Conservation (phyloP, 495 filamentous ascomycete genomes). For the Usnea hakonensis region DNA sequence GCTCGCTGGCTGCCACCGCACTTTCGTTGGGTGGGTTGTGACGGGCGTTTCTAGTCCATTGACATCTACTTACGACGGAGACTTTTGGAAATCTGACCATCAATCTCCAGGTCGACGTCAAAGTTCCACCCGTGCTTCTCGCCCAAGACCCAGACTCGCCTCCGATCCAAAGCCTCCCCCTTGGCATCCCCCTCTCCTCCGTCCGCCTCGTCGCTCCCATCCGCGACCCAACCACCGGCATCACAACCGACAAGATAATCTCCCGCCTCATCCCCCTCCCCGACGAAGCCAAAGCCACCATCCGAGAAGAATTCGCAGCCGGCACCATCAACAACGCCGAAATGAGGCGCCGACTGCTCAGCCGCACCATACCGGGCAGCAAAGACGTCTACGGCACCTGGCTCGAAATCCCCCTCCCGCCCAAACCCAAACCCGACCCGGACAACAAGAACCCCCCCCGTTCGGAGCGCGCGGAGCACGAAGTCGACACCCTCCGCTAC, state of each 20-base stretch:
- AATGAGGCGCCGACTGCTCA: background rate
- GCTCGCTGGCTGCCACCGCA: background rate
- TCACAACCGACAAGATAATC: constrained; percentile 64
- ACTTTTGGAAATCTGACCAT: background rate
- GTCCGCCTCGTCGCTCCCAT: constrained; percentile 77
- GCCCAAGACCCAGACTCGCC: constrained; percentile 32
- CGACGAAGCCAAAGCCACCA: constrained; percentile 22
- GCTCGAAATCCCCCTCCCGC: constrained; percentile 56
- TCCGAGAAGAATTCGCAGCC: constrained; percentile 18
- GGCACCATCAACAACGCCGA: background rate
- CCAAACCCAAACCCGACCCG: constrained; percentile 36
- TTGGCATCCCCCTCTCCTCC: constrained; percentile 55
- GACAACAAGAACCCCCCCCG: constrained; percentile 1
- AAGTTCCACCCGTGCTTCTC: constrained; percentile 48
- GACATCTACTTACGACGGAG: background rate
- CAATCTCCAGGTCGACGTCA: constrained; percentile 44
- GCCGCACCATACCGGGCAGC: constrained; percentile 38
- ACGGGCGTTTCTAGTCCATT: background rate
- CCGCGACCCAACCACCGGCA: constrained; percentile 52
- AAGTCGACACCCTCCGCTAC: constrained; percentile 63
- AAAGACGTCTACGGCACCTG: constrained; percentile 23
- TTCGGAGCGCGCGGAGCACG: constrained; percentile 38
- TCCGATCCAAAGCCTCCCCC: constrained; percentile 38
- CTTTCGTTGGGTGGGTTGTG: background rate
- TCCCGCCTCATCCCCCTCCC: constrained; percentile 44